Evolutionary conservation across 2,329 filamentous ascomycete species (phyloP), one percentile per base, ranked within the genome.

Genomic region (Corniculantispora saksenae): DNA sequence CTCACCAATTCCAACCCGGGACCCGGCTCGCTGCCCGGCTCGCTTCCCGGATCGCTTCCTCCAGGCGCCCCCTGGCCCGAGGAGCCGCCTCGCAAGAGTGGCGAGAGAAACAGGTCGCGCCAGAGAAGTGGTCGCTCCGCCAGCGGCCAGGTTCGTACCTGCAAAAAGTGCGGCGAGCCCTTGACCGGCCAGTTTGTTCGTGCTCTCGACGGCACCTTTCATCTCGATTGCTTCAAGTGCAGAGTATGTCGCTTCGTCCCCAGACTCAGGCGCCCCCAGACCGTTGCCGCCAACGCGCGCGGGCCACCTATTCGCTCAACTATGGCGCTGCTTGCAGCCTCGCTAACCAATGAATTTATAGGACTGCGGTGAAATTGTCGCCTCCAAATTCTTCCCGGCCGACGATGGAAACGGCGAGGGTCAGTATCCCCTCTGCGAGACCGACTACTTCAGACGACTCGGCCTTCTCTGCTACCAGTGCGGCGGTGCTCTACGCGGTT

Each of bases 331-430:
- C 32, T 27, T 29, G 21, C 43, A 50, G 15, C 25, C 29, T 25
- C 4, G 19, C 62, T 66, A 63, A 66, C 59, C 40, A 67, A 38
- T 54, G 48, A 19, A 60, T 25, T 45, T 66, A 60, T 53, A 38
- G 94, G 95, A 99, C 77, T 99, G 95, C 74, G 93, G 92, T 70
- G 91, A 97, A 77, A 97, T 98, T 67, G 95, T 99, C 45, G 95
- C 95, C 50, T 97, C 94, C 61, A 99, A 99, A 74, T 99, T 99
- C 85, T 99, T 99, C 78, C 95, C 95, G 1, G 92, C 97, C 9
- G 94, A 97, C 70, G 92, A 97, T 71, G 93, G 96, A 72, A 88
- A 93, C 70, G 93, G 92, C 48, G 86, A 87, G 64, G 89, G 85
- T 23, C 95, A 97, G 77, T 98, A 97, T 76, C 95, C 95, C 10